phyloP scores from a whole-genome alignment of 345 rosid species.

The Eucalyptus erythrocorys region DNA sequence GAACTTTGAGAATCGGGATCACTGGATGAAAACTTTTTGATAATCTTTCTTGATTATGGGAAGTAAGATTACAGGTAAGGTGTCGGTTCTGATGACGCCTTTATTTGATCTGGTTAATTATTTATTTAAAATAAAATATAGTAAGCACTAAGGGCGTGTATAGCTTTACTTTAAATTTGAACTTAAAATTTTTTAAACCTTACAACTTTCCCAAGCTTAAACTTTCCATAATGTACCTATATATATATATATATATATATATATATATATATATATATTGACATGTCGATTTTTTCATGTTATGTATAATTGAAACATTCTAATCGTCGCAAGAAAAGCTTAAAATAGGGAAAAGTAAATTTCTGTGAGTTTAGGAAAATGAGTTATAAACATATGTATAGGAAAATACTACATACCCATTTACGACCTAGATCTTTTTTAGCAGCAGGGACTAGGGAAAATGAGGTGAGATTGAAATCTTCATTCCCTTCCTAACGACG shows the following conservation, averaged over 20 bases:
- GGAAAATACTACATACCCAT: not conserved
- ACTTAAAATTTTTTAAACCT: not conserved
- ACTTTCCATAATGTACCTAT: too few relatives aligned
- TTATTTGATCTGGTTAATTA: too few relatives aligned
- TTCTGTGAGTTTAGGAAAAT: not conserved
- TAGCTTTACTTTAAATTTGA: too few relatives aligned
- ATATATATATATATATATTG: too few relatives aligned
- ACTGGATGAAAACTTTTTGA: fast-evolving
- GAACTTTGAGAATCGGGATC: not conserved
- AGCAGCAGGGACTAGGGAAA: not conserved
- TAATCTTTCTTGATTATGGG: not conserved
- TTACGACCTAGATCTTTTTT: not conserved
- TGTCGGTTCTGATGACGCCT: not conserved
- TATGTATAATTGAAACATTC: not conserved
- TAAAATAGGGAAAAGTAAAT: not conserved
- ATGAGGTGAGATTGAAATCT: not conserved
- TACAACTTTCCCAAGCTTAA: not conserved
- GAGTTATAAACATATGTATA: not conserved
- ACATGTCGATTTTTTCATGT: not conserved
- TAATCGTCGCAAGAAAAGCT: not conserved
- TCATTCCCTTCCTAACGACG: not conserved
- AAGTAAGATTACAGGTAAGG: not conserved
- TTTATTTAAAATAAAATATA: too few relatives aligned
- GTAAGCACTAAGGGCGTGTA: too few relatives aligned
- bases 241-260: too few relatives aligned